These are phyloP conservation scores for Phylloporus rhodoxanthus DNA, from an alignment of 768 basidiomycete species.

Conservation along the genomic window DNA sequence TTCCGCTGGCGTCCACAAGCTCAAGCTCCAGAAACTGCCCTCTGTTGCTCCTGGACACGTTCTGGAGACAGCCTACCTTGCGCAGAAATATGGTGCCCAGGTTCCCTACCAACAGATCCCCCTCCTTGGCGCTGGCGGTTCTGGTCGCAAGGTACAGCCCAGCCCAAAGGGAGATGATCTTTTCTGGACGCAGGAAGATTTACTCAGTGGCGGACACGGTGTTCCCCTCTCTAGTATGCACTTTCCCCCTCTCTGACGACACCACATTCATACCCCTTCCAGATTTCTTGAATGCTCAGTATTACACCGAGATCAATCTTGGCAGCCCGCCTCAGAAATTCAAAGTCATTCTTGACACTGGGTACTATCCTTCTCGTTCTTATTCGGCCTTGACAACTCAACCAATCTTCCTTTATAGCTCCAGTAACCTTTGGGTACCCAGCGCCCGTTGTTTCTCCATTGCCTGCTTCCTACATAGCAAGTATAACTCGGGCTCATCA, in stretches of 20 bases:
- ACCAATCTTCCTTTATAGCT: conserved; percentile 38
- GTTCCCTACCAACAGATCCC: conserved; percentile 47
- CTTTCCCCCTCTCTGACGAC: background rate
- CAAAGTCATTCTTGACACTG: conserved; percentile 94
- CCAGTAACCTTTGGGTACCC: conserved; percentile 94
- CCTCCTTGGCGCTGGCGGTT: conserved; percentile 68
- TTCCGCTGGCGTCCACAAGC: conserved; percentile 61
- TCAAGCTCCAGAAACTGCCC: conserved; percentile 86
- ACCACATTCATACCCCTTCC: background rate
- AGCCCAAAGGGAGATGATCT: conserved; percentile 51
- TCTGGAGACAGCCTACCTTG: conserved; percentile 77
- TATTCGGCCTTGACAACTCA: conserved; percentile 18
- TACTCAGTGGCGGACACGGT: conserved; percentile 66
- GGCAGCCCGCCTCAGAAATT: conserved; percentile 84
- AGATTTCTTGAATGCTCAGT: conserved; percentile 99
- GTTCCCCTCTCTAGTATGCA: conserved; percentile 86
- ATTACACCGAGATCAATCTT: conserved; percentile 81
- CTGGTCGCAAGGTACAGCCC: conserved; percentile 56
- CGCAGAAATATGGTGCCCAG: conserved; percentile 81
- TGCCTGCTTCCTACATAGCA: conserved; percentile 89
- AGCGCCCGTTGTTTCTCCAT: conserved; percentile 77
- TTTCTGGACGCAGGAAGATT: conserved; percentile 76
- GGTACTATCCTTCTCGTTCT: conserved; percentile 35
- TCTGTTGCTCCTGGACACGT: conserved; percentile 53
- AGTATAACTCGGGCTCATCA: conserved; percentile 79